These are phyloP conservation scores for Ambispora gerdemannii DNA, from an alignment of 192 early-diverging fungal species.

Conservation along the genomic window DNA sequence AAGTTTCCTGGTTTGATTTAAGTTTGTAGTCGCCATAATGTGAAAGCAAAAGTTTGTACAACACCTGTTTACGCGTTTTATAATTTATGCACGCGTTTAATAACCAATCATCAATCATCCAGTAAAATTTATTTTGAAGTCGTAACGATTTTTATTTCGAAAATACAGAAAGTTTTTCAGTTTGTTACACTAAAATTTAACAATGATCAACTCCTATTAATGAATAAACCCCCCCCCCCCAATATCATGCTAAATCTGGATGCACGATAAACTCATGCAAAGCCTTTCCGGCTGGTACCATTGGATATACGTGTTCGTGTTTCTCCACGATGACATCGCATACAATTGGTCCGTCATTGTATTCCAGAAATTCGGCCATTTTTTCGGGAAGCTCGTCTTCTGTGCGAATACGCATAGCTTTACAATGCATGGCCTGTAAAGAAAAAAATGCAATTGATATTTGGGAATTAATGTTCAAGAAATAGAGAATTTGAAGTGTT, in stretches of 20 bases:
- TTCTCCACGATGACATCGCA: constrained; percentile 90
- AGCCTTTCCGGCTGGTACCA: constrained; percentile 93
- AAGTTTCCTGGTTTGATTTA: no score
- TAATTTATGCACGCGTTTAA: no score
- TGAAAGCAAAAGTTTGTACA: no score
- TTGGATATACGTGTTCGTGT: constrained; percentile 92
- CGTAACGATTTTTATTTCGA: no score
- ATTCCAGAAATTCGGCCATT: constrained; percentile 88
- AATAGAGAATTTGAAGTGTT: not conserved
- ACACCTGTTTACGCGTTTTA: no score
- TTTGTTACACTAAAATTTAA: no score
- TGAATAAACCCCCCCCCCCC: no score
- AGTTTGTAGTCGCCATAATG: no score
- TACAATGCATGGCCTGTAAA: constrained; percentile 70
- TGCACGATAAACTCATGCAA: constrained; percentile 85
- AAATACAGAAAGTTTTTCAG: no score
- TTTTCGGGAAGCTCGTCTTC: constrained; percentile 79
- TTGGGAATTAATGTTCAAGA: not conserved
- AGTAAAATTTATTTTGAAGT: no score
- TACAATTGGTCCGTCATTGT: constrained; percentile 80
- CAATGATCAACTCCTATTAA: no score
- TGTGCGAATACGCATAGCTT: constrained; percentile 80
- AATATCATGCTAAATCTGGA: constrained; percentile 38
- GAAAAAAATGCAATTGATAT: constrained; percentile 20
- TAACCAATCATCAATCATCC: no score